phyloP scores from a whole-genome alignment of 169 alveolate genomes.

The Theileria parva region DNA sequence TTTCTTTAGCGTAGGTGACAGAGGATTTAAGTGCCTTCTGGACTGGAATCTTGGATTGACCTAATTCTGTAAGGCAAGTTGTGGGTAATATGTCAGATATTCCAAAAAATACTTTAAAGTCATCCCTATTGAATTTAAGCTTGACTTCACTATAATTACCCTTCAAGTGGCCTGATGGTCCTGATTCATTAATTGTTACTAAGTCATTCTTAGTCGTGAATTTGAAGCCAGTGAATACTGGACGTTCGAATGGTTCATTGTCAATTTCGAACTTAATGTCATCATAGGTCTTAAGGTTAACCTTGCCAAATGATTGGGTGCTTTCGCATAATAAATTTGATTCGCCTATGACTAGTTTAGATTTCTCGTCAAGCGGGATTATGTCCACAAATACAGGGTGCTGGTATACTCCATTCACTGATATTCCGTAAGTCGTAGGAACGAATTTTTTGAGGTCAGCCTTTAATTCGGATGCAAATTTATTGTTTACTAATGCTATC shows the following conservation, averaged over 20 bases:
- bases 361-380: constrained; percentile 12
- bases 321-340: background rate
- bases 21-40: background rate
- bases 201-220: background rate
- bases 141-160: background rate
- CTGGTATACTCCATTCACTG: constrained; percentile 1
- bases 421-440: background rate
- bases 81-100: background rate
- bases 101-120: constrained; percentile 4
- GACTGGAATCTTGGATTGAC: constrained; percentile 6
- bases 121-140: background rate
- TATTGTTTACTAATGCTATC: constrained; percentile 8
- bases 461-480: background rate
- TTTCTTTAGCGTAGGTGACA: background rate
- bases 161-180: background rate
- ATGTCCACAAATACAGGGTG: constrained; percentile 16
- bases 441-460: background rate
- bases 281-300: background rate
- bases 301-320: background rate
- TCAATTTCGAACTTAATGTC: background rate
- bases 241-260: background rate
- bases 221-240: background rate
- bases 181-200: background rate
- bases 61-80: constrained; percentile 6
- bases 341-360: background rate